Evolutionary conservation across 192 early-diverging fungal species (phyloP), one percentile per base, ranked within the genome.

Genomic region (Jimgerdemannia lactiflua): DNA sequence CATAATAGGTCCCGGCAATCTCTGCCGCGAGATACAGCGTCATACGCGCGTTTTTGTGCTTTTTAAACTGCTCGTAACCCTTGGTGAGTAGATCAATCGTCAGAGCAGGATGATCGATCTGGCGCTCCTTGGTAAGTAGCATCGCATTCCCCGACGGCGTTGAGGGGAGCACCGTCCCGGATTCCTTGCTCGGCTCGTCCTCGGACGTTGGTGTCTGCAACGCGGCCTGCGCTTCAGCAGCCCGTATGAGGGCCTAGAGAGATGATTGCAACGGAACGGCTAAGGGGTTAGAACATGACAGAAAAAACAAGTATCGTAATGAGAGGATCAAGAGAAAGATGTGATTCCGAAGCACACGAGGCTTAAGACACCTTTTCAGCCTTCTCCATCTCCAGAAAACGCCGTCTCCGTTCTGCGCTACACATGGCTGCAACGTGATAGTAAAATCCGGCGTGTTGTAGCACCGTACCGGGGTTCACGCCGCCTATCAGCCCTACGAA

Each of bases 41-140:
- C 90, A 94, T 94, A 9, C 95, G 88, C 17, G 90, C 88, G 64
- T 83, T 82, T 59, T 89, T 90, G 41, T 91, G 79, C 65, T 85
- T 82, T 76, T 95, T 95, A 76, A 96, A 97, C 64, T 92, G 90
- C 66, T 97, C 95, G 73, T 97, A 97, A n/a, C 94, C 89, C 74
- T 95, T 95, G 4, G 94, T 96, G n/a, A 96, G 75, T 3, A 97
- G 77, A 71, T 95, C 94, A 71, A 97, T 95, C 4, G 93, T 91
- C 11, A 89, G 42, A 10, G 83, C 74, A 8, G 90, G 83, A 74
- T 95, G 93, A 79, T 94, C 92, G 14, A 92, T 67, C 20, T 71
- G 67, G 63, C 84, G 75, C 77, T 93, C 91, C 17, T 78, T 82
- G 39, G 70, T 75, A 59, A 82, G 78, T 7, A 71, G 78, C 19